Evolutionary conservation across 495 filamentous ascomycete genomes (phyloP).

Genomic region (Haplographium delicatum): DNA sequence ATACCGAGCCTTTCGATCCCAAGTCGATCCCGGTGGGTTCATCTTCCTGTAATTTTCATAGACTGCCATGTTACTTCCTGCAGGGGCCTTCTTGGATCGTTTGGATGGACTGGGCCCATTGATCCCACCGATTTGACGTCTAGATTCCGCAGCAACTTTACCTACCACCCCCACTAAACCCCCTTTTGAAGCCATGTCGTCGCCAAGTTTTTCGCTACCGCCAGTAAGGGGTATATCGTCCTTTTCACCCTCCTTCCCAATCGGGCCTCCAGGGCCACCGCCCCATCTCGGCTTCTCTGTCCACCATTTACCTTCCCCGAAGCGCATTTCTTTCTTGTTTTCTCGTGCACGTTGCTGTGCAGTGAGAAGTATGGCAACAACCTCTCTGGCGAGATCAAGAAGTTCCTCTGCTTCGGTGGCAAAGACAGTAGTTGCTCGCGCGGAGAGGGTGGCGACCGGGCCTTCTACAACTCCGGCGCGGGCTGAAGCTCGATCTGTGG

Average conservation of each 20-base stretch:
- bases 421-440: constrained; percentile 46
- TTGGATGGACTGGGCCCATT: constrained; percentile 16
- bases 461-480: constrained; percentile 72
- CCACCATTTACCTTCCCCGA: constrained; percentile 83
- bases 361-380: constrained; percentile 66
- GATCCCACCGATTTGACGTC: constrained; percentile 13
- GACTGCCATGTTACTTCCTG: constrained; percentile 41
- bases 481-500: constrained; percentile 61
- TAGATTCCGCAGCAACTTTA: not conserved
- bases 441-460: constrained; percentile 61
- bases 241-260: constrained; percentile 42
- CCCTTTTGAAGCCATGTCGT: constrained; percentile 6
- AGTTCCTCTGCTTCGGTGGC: constrained; percentile 41
- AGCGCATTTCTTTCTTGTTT: constrained; percentile 55
- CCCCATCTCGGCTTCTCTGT: constrained; percentile 69
- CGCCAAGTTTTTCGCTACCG: not conserved
- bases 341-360: constrained; percentile 80
- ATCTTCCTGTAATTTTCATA: constrained; percentile 55
- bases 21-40: constrained; percentile 56
- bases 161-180: not conserved
- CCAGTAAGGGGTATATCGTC: constrained; percentile 1
- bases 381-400: constrained; percentile 68
- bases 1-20: constrained; percentile 77
- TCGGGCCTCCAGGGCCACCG: constrained; percentile 60
- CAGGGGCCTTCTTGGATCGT: constrained; percentile 30